Percentiles rank a stretch among this genome's conserved stretches.
Conservation (phyloP, 257 asterid species). For the Rubia yunnanensis region DNA sequence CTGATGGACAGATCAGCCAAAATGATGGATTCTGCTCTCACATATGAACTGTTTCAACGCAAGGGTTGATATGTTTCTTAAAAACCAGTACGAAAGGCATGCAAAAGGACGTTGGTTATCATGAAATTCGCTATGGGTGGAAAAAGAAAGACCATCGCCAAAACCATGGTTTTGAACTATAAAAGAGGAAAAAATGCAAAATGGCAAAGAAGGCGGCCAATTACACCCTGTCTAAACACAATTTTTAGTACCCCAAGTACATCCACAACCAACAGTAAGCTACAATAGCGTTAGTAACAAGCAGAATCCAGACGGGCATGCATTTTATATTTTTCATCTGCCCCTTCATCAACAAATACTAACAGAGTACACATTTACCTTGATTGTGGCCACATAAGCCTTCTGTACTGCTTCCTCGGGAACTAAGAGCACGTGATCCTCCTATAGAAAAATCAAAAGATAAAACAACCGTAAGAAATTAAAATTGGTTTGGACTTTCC, state of each 20-base stretch:
- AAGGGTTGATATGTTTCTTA: neutral
- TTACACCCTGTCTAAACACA: neutral
- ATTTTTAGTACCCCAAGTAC: neutral
- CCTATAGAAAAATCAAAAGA: constrained; percentile 34
- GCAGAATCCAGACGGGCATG: neutral
- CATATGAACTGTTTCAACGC: neutral
- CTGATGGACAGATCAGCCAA: too few species aligned
- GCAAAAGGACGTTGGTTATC: neutral
- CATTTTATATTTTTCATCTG: neutral
- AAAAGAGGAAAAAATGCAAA: neutral
- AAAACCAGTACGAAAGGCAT: neutral
- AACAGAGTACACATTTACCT: constrained; percentile 41
- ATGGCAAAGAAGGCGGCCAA: too few species aligned
- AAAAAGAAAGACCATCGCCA: neutral
- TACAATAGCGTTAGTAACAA: neutral
- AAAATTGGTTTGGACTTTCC: neutral
- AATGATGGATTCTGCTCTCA: neutral
- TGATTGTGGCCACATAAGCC: constrained; percentile 83
- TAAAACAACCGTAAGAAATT: constrained; percentile 4
- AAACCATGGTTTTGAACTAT: neutral
- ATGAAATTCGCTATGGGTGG: neutral
- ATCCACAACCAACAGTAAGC: too few species aligned
- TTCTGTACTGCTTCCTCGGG: constrained; percentile 52
- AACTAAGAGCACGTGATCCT: constrained; percentile 71
- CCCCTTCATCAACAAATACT: neutral